Base-by-base conservation (phyloP, 2,329 filamentous ascomycete species). In the Colletotrichum incanum region DNA sequence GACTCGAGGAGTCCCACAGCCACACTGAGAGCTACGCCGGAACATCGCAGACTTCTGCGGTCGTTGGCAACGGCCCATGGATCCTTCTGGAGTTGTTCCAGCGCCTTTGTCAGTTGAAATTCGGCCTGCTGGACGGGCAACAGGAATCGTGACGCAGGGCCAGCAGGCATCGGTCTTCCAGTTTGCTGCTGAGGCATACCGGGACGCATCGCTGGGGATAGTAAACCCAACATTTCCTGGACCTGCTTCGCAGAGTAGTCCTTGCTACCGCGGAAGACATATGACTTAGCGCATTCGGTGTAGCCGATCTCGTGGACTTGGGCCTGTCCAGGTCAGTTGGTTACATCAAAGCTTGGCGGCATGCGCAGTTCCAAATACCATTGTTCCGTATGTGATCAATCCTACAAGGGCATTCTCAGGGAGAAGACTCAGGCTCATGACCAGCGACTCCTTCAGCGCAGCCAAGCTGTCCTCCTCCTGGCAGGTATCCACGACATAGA, bases 251-350 rank as follows among this genome's bases (percentile, higher is more conserved):
- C 94, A n/a, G 92, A 89, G 82, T 99, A 99, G 79, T 99, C 96
- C 86, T 98, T 99, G 87, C 92, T 98, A 49, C 96, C 96, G 68
- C 96, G 91, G 88, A 99, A 99, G 52, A 99, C 96, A 79, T 98
- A 99, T 7, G 96, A 98, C 84, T 98, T 99, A 75, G 96, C 94
- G 83, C 96, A 99, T 84, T 98, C 96, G 67, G 94, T 95, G 81
- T 99, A 99, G 67, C 96, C 96, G 76, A 99, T 94, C 84, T 99
- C 96, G 81, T 99, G 96, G 23, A 99, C 94, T 90, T 98, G 95
- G 41, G 94, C 91, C 93, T 95, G 76, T 18, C 28, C 58, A 75
- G 14, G 52, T 8, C n/a, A 34, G 14, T 26, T 5, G 49, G 61
- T 31, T 49, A 62, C 43, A 49, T 59, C 55, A 23, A 45, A 50